Base-by-base conservation (phyloP, 257 asterid species). In the Solanum stenotomum region DNA sequence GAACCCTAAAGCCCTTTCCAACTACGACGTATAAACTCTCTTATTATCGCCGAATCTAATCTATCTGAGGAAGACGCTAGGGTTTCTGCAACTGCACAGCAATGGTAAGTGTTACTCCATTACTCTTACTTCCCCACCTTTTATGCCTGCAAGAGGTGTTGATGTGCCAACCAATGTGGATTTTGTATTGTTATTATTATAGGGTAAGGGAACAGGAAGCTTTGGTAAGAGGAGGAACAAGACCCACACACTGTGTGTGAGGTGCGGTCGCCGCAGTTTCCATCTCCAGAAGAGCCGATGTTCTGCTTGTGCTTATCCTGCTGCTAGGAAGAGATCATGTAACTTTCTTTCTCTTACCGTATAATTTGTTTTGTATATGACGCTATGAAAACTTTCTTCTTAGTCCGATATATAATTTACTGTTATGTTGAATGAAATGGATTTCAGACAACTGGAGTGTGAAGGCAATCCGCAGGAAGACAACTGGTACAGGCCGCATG, bases 401-500 rank as follows among this genome's bases (percentile, higher is more conserved):
- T 18, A 6, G 12, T 82, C 67, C 1, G 33, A 5, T 40, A 29
- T 88, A 0, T 35, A 72, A 31, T 27, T 35, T 44, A 14, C 9
- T 40, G 31, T 72, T 42, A 13, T 18, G 10, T 6, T 15, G 15
- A 61, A 59, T 34, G 31, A 52, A 74, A 20, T 89, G 35, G 12
- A 5, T 71, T 84, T 18, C 90, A 94, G 97, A 93, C 76, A 93
- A 94, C 92, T 94, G 97, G 97, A 94, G 97, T 46, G 95, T 91
- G 81, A 94, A 94, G 94, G 97, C 97, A 13, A 92, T 94, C 56
- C 92, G 97, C 52, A 61, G 97, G 86, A 94, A 94, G 96, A 94
- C 97, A 13, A 92, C 97, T 1, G 97, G 96, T 40, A 92, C 95
- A 49, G 97, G 96, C 16, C 96, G 96, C 49, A 94, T 93, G 97